Evolutionary conservation across 2,329 filamentous ascomycete species (phyloP).

Genomic region (Colletotrichum graminicola): DNA sequence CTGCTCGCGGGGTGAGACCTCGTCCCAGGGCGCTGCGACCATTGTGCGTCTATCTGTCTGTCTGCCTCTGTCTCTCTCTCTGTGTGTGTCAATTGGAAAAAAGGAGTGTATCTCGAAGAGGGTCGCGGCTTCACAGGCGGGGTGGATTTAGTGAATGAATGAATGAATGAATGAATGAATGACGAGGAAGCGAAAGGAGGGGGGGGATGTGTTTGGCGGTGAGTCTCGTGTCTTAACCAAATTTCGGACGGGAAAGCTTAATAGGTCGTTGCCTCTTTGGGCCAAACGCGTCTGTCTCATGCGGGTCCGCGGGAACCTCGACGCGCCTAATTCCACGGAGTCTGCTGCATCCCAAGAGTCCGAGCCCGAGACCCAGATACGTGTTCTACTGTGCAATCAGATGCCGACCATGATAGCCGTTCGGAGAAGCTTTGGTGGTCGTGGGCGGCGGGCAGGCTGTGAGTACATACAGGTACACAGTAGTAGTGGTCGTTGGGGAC

Average conservation of each 20-base stretch:
- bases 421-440: background rate
- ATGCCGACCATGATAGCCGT: background rate
- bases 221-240: conserved; percentile 19
- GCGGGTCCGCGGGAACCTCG: conserved; percentile 15
- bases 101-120: background rate
- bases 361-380: background rate
- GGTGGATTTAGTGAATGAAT: background rate
- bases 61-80: background rate
- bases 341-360: background rate
- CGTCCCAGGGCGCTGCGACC: conserved; percentile 52
- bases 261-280: conserved; percentile 34
- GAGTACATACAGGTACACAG: too few relatives aligned
- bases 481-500: too few relatives aligned
- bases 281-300: conserved; percentile 2
- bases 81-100: conserved; percentile 15
- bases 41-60: conserved; percentile 21
- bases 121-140: background rate
- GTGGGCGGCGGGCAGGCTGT: background rate
- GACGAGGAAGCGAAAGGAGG: background rate
- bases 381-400: too few relatives aligned
- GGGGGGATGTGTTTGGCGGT: conserved; percentile 34
- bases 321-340: background rate
- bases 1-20: conserved; percentile 55
- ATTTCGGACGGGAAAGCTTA: conserved; percentile 26
- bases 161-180: conserved; percentile 1